Conservation (phyloP, 768 basidiomycete genomes). For the Pleurotus giganteus region DNA sequence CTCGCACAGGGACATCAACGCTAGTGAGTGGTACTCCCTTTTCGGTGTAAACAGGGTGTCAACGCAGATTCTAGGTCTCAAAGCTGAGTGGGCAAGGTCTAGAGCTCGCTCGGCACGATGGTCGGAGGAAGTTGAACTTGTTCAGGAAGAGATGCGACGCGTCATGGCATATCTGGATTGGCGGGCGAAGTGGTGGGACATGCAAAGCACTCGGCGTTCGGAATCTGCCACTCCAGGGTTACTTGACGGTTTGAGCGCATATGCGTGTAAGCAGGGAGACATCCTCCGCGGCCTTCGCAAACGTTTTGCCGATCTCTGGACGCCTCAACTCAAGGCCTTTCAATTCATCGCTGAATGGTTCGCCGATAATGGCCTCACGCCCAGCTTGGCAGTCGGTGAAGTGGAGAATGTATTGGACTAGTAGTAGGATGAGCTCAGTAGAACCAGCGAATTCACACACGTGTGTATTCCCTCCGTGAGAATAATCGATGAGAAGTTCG, state of each 20-base stretch:
- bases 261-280: constrained; percentile 8
- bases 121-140: constrained; percentile 5
- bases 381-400: too few relatives aligned
- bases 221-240: background rate
- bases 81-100: background rate
- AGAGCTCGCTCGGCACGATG: constrained; percentile 7
- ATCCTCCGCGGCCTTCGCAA: background rate
- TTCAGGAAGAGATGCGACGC: constrained; percentile 10
- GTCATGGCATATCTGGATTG: constrained; percentile 6
- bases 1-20: background rate
- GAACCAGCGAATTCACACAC: too few relatives aligned
- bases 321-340: background rate
- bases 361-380: background rate
- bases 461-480: too few relatives aligned
- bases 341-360: background rate
- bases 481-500: too few relatives aligned
- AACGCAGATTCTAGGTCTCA: background rate
- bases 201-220: background rate
- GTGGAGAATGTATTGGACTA: too few relatives aligned
- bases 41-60: background rate
- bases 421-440: too few relatives aligned
- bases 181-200: constrained; percentile 9
- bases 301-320: background rate
- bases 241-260: constrained; percentile 7
- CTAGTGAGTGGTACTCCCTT: background rate